Evolutionary conservation across 169 alveolate species (phyloP).

Genomic region (Perkinsus olseni): DNA sequence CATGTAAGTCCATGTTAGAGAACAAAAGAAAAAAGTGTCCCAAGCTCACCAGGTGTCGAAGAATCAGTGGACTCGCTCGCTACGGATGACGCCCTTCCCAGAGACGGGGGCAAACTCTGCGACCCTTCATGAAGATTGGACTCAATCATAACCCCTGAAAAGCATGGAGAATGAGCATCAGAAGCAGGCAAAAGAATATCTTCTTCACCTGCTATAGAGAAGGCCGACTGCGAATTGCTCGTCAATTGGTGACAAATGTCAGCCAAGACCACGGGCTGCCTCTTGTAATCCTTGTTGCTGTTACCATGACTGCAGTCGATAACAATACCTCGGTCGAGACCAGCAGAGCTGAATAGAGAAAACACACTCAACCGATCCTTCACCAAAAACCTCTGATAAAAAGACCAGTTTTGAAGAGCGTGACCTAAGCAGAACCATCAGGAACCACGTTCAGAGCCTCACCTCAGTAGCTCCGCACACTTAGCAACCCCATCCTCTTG

Average conservation of each 20-base stretch:
- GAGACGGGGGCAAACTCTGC: background rate
- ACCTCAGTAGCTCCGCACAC: background rate
- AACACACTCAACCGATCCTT: background rate
- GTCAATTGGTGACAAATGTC: background rate
- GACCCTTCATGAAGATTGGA: background rate
- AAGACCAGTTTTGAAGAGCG: too few species aligned
- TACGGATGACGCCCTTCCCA: background rate
- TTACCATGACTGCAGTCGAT: slow-evolving; percentile 11
- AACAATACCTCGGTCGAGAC: background rate
- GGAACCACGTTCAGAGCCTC: background rate
- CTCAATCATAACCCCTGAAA: slow-evolving; percentile 10
- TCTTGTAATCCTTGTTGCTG: slow-evolving; percentile 6
- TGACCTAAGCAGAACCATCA: too few species aligned
- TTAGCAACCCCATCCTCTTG: background rate
- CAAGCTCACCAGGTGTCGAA: background rate
- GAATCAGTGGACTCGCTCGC: background rate
- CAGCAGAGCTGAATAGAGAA: background rate
- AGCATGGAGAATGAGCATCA: background rate
- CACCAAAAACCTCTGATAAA: too few species aligned
- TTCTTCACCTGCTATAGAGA: background rate
- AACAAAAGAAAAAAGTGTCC: too few species aligned
- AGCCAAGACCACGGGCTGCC: background rate
- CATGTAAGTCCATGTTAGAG: too few species aligned
- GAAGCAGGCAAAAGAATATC: background rate
- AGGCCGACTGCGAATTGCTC: background rate